These are phyloP conservation scores for Flaveria brownii DNA, from an alignment of 129 eudicot genomes.

Conservation along the genomic window DNA sequence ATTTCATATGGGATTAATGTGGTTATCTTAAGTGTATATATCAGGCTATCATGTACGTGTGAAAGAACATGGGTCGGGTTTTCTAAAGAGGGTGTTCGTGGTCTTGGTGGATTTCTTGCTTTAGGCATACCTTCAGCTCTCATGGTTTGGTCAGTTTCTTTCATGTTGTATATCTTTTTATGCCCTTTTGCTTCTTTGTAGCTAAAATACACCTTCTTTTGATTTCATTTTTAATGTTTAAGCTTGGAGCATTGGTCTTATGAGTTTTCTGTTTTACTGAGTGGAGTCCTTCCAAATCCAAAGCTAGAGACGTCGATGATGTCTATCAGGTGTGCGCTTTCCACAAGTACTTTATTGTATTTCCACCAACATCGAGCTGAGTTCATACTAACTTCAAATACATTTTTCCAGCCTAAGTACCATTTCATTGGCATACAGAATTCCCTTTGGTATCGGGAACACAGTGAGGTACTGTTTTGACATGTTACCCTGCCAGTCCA, in stretches of 20 bases:
- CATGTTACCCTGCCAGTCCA: not conserved
- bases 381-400: conserved; percentile 11
- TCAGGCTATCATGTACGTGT: conserved; percentile 40
- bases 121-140: conserved; percentile 51
- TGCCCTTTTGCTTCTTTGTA: not conserved
- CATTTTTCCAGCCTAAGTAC: conserved; percentile 45
- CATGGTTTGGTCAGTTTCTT: conserved; percentile 52
- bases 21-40: conserved; percentile 39
- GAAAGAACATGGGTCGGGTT: conserved; percentile 51
- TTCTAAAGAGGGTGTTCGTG: conserved; percentile 37
- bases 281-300: conserved; percentile 40
- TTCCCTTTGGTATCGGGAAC: conserved; percentile 53
- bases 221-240: not conserved
- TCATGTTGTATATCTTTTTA: not conserved
- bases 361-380: not conserved
- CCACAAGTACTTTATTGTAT: not conserved
- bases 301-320: conserved; percentile 45
- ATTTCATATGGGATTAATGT: conserved; percentile 50
- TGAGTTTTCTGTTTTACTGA: conserved; percentile 37
- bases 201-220: conserved; percentile 15
- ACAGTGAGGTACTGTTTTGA: conserved; percentile 48
- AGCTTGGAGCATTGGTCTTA: conserved; percentile 43
- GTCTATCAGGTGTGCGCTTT: conserved; percentile 41
- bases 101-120: conserved; percentile 38
- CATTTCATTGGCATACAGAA: conserved; percentile 42